Base-by-base conservation (phyloP, 768 basidiomycete genomes). In the Tricholoma terreum region DNA sequence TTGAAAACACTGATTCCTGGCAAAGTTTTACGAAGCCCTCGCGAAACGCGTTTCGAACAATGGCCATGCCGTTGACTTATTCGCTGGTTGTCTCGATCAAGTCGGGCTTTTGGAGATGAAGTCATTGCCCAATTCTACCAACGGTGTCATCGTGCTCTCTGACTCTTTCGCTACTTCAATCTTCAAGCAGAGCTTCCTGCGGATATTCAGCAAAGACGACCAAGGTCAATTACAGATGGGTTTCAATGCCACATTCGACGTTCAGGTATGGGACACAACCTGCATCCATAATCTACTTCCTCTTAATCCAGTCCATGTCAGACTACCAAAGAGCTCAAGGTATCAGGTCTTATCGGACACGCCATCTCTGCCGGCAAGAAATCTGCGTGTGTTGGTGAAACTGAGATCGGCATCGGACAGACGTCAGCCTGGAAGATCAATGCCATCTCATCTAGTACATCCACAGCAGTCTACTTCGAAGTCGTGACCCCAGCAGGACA, bases 401-500 rank as follows among this genome's bases (percentile, higher is more conserved):
- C 97, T 0, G 97, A 98, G 71, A 98, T 99, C 58, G 97, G 97
- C 69, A 96, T 99, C 59, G 96, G 95, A 31, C 92, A 95, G 70
- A 99, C 97, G 0, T 97, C 96, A 9, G 96, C 94, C 1, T 99
- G 97, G 97, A 97, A 93, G 74, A 84, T 98, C 64, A 97, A 96
- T 75, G 81, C 86, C 52, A 82, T 99, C 61, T 92, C 85, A 0
- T 93, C 94, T 4, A 87, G 82, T 55, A 93, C 94, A 1, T 87
- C 96, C 1, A 83, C 89, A 50, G 96, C 86, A 27, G 93, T 96
- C 34, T 99, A 98, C 77, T 98, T 99, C 68, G 97, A 99, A 70
- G 97, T 98, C 27, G 97, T 98, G 59, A 95, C 95, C 1, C 95
- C 94, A 21, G 94, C 95, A 15, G 96, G 95, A 1, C 94, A 98